Evolutionary conservation across 371 early-diverging fungal species (phyloP).

Genomic region (Zancudomyces culisetae): DNA sequence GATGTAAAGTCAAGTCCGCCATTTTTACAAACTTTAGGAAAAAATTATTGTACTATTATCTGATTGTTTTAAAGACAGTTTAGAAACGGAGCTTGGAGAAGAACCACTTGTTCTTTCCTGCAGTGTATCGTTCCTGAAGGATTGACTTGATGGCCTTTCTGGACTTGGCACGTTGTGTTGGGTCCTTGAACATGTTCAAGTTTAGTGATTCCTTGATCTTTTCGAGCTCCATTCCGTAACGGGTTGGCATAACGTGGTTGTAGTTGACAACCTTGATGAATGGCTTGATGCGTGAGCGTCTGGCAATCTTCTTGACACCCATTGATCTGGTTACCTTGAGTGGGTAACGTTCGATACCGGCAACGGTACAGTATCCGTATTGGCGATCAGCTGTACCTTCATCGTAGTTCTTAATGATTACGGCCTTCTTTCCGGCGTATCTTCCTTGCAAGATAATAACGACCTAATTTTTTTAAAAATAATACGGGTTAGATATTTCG

Average conservation of each 20-base stretch:
- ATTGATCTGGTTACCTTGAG: constrained; percentile 86
- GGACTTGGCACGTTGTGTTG: constrained; percentile 71
- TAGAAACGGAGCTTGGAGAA: constrained; percentile 97
- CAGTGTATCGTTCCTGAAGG: constrained; percentile 86
- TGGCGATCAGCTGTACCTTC: constrained; percentile 81
- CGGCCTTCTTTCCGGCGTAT: constrained; percentile 97
- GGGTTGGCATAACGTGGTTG: constrained; percentile 98
- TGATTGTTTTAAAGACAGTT: no score
- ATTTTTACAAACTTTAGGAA: no score
- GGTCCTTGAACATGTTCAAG: constrained; percentile 81
- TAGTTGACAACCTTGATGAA: constrained; percentile 97
- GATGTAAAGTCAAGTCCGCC: no score
- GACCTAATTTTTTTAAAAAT: constrained; percentile 35
- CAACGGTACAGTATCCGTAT: constrained; percentile 93
- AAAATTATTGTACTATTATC: no score
- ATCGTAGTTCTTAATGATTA: constrained; percentile 90
- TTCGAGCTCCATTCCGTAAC: constrained; percentile 69
- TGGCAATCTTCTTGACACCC: constrained; percentile 85
- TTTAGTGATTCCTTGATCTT: constrained; percentile 71
- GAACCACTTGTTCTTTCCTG: constrained; percentile 99
- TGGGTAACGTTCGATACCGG: constrained; percentile 91
- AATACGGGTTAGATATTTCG: neutral
- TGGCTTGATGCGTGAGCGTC: constrained; percentile 91
- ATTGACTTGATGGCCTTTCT: constrained; percentile 86
- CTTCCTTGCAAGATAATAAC: constrained; percentile 93